Base-by-base conservation (phyloP, 1,284 basidiomycete genomes). In the Ustilago curta region DNA sequence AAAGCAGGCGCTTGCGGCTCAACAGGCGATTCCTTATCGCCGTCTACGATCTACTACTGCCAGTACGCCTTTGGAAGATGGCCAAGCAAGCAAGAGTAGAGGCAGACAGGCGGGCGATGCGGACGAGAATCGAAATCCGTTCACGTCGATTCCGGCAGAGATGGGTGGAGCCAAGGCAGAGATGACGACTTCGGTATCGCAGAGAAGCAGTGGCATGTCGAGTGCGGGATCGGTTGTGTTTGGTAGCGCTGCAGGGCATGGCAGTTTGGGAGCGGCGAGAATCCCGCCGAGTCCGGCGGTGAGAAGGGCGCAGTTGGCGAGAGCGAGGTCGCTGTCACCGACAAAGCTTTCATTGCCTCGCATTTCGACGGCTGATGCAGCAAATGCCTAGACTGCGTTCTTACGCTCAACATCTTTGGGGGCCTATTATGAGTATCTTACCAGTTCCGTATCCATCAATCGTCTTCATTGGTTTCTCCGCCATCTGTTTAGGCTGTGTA, bases 221-320 rank as follows among this genome's bases (percentile, higher is more conserved):
- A 60, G 50, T n/a, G 37, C 51, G 7, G 49, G 21, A 3, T 48
- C 59, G 32, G 25, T 44, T 18, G 40, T 45, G 40, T 53, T 52
- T 25, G 37, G 59, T 3, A n/a, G 42, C 18, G 21, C 27, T 19
- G 43, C 9, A 14, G 47, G 8, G 8, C 29, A n/a, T 8, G 27
- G 21, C 6, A 47, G 23, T 5, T 35, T 19, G 48, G 12, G 50
- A 2, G 21, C 31, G 27, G 39, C 48, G 16, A 64, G 53, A 32
- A 60, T 76, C n/a, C 73, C 73, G 8, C 73, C 73, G 8, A 59
- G 54, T 27, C 73, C 73, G 2, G 73, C 73, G 4, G 73, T 76
- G n/a, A 54, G 69, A 32, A 43, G 69, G 27, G 73, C 73, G 19
- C 72, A 75, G 35, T 27, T 62, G 53, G 73, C 73, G 0, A 51